Evolutionary conservation across 1,284 basidiomycete genomes (phyloP).

Genomic region (Cryptococcus deneoformans): DNA sequence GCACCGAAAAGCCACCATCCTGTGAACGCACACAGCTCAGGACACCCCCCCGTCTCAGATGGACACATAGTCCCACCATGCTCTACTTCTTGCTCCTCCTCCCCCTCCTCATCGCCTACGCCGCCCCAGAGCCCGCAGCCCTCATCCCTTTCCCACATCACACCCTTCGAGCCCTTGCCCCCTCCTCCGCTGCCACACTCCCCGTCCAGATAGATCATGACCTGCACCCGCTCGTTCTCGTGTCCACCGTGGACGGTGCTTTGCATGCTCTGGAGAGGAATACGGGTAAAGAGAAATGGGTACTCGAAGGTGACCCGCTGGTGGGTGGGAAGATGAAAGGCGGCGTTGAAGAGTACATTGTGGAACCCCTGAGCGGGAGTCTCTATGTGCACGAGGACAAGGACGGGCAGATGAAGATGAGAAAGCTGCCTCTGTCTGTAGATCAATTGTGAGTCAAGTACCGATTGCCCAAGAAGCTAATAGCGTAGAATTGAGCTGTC

Average conservation of each 20-base stretch:
- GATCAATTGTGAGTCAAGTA: constrained; percentile 45
- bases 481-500: constrained; percentile 44
- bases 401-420: constrained; percentile 33
- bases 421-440: constrained; percentile 46
- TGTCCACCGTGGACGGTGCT: constrained; percentile 48
- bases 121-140: constrained; percentile 14
- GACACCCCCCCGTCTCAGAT: no score
- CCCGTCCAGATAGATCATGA: constrained; percentile 40
- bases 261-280: constrained; percentile 48
- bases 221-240: constrained; percentile 45
- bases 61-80: not conserved
- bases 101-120: constrained; percentile 9
- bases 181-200: constrained; percentile 7
- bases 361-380: constrained; percentile 47
- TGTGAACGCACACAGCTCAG: no score
- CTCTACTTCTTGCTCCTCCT: constrained; percentile 6
- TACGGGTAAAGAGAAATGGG: constrained; percentile 39
- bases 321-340: constrained; percentile 40
- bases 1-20: no score
- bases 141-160: constrained; percentile 9
- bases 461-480: not conserved
- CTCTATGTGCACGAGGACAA: constrained; percentile 46
- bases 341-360: constrained; percentile 41
- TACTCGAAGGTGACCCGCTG: constrained; percentile 42
- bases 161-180: constrained; percentile 2